Base-by-base conservation (phyloP, 768 basidiomycete species). In the Podaxis mareebaensis region DNA sequence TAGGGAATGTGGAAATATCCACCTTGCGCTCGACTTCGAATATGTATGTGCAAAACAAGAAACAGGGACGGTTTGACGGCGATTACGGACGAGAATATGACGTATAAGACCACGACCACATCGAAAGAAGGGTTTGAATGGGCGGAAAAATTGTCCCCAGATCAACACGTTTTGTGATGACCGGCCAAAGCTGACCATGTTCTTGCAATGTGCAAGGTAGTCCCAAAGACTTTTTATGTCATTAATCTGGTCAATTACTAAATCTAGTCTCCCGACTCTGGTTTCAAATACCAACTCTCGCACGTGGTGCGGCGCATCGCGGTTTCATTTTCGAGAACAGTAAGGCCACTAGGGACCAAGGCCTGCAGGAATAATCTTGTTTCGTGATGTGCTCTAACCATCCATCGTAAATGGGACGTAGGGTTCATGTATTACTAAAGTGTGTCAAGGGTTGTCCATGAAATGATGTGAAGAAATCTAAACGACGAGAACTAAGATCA, bases 1-100 rank as follows among this genome's bases (percentile, higher is more conserved):
- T 20, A 20, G 26, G 30, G 48, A 28, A 58, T n/a, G 17, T 4
- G 20, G n/a, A n/a, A 22, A 28, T 2, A 49, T 33, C 15, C 2
- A n/a, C 2, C 33, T 52, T n/a, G 12, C 20, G 20, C 30, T 52
- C 22, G 28, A 26, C 49, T 20, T 24, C n/a, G 33, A 55, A 38
- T 40, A 6, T 39, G 54, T 52, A 52, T 39, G 4, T 0, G 6
- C n/a, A 52, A 28, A 51, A 60, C 11, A 38, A 46, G 30, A 44
- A 61, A 28, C 51, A 51, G 44, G 55, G 54, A 26, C 33, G 11
- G 3, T 39, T 36, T 36, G 30, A 38, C 61, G 44, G 61, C 44
- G 53, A 55, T 55, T 55, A 44, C 53, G 40, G 53, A 30, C n/a
- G n/a, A 55, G 42, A 48, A 33, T 30, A 51, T 61, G 53, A 61